These are phyloP conservation scores for Chlorella ohadii DNA, from an alignment of 139 green algal species.

Conservation along the genomic window DNA sequence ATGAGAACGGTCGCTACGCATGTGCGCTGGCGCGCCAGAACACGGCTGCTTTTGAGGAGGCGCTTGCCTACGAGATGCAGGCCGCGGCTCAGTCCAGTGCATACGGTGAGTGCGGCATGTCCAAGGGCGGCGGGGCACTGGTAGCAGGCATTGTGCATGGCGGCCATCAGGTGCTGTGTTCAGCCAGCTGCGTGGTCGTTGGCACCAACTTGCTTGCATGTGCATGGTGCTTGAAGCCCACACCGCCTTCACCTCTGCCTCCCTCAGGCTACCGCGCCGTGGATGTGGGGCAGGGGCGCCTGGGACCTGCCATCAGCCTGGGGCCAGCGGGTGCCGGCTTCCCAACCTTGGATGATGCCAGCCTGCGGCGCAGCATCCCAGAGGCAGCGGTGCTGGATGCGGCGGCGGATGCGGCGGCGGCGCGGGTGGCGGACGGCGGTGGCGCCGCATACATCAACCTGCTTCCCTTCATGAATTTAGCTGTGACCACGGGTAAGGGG, in stretches of 20 bases:
- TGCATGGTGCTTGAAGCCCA: too few relatives aligned
- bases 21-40: slow-evolving; percentile 40
- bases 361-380: not conserved
- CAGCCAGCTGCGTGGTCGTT: too few relatives aligned
- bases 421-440: not conserved
- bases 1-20: slow-evolving; percentile 42
- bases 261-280: too few relatives aligned
- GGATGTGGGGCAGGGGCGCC: not conserved
- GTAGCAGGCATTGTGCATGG: too few relatives aligned
- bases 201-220: too few relatives aligned
- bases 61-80: slow-evolving; percentile 34
- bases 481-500: slow-evolving; percentile 24
- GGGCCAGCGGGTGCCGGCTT: not conserved
- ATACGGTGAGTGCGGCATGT: not conserved
- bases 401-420: not conserved
- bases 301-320: slow-evolving; percentile 19
- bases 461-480: slow-evolving; percentile 81
- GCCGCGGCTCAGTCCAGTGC: slow-evolving; percentile 31
- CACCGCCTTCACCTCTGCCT: too few relatives aligned
- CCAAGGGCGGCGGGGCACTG: too few relatives aligned
- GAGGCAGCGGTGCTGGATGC: slow-evolving; percentile 4
- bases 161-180: too few relatives aligned
- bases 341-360: not conserved
- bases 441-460: slow-evolving; percentile 76
- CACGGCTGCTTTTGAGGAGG: slow-evolving; percentile 9